Base-by-base conservation (phyloP, 2,329 filamentous ascomycete genomes). In the Sarocladium oryzae region DNA sequence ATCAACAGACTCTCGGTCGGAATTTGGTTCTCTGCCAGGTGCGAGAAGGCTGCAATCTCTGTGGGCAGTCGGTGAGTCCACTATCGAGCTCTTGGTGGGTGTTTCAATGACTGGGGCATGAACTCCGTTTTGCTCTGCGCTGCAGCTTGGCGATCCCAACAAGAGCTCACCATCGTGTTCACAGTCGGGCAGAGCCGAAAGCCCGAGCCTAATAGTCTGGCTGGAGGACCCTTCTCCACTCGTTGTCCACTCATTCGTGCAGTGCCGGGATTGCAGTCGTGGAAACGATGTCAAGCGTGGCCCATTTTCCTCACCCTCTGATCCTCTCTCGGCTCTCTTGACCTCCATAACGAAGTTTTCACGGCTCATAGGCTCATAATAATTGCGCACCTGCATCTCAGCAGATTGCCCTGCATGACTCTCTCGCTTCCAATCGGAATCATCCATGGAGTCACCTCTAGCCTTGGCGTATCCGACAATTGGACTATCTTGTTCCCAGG, bases 161-260 rank as follows among this genome's bases (percentile, higher is more conserved):
- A n/a, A n/a, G n/a, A n/a, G n/a, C n/a, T n/a, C n/a, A n/a, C n/a
- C n/a, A n/a, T n/a, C 35, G 7, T 18, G 9, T n/a, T 38, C 35
- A 18, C 16, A 18, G n/a, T n/a, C n/a, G n/a, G n/a, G n/a, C n/a
- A n/a, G n/a, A n/a, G n/a, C n/a, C n/a, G n/a, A n/a, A 30, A 7
- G 28, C 7, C 28, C 13, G 28, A 7, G 7, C 7, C 28, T 30
- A 7, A 30, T 30, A 7, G 5, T 36, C 7, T 36, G 11, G 33
- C 33, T 36, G 7, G 6, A 8, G 20, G 16, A 16, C 6, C 21
- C 16, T 16, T 20, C 7, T 13, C 16, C 7, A 7, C 13, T 21
- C 21, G n/a, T 48, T 24, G 20, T 32, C 43, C 43, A 48, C 16
- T 48, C 43, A 9, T 32, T 33, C 7, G 26, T 48, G 43, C 43